Conservation (phyloP, 768 basidiomycete genomes). For the Leccinum variicolor region DNA sequence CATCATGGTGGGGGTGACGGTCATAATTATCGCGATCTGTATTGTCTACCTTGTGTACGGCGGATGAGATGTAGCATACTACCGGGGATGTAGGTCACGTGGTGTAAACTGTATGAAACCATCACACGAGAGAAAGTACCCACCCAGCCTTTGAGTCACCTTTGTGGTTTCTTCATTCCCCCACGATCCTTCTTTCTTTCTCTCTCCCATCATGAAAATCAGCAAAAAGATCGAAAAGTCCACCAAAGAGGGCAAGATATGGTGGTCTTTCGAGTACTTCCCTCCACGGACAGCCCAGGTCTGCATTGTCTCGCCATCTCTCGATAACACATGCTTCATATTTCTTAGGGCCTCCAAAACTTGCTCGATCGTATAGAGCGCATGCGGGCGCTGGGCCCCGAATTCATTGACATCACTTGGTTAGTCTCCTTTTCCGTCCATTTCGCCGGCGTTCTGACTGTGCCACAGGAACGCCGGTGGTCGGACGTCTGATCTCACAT, state of each 20-base stretch:
- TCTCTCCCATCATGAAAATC: slow-evolving; percentile 71
- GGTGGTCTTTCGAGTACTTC: slow-evolving; percentile 99
- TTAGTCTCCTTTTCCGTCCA: slow-evolving; percentile 26
- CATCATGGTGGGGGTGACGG: slow-evolving; percentile 48
- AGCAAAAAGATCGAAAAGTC: slow-evolving; percentile 90
- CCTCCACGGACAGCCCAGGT: slow-evolving; percentile 95
- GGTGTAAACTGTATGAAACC: background rate
- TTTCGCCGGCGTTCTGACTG: slow-evolving; percentile 2
- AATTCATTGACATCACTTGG: slow-evolving; percentile 99
- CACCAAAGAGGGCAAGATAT: slow-evolving; percentile 78
- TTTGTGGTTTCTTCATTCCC: slow-evolving; percentile 8
- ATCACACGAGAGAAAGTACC: slow-evolving; percentile 25
- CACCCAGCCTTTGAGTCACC: slow-evolving; percentile 10
- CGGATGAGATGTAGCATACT: slow-evolving; percentile 4
- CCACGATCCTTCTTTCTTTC: slow-evolving; percentile 23
- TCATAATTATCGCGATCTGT: slow-evolving; percentile 49
- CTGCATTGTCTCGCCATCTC: slow-evolving; percentile 10
- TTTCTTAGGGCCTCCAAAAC: slow-evolving; percentile 64
- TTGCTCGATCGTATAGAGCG: slow-evolving; percentile 97
- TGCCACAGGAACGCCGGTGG: slow-evolving; percentile 88
- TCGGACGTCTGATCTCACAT: slow-evolving; percentile 89
- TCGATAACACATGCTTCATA: background rate
- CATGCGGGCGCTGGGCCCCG: slow-evolving; percentile 92
- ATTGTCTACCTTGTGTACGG: slow-evolving; percentile 44
- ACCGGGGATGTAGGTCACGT: slow-evolving; percentile 18